A percentile compares a stretch with the other conserved stretches of the same genome.
Conservation (phyloP, 192 early-diverging fungal species). For the Linnemannia schmuckeri region DNA sequence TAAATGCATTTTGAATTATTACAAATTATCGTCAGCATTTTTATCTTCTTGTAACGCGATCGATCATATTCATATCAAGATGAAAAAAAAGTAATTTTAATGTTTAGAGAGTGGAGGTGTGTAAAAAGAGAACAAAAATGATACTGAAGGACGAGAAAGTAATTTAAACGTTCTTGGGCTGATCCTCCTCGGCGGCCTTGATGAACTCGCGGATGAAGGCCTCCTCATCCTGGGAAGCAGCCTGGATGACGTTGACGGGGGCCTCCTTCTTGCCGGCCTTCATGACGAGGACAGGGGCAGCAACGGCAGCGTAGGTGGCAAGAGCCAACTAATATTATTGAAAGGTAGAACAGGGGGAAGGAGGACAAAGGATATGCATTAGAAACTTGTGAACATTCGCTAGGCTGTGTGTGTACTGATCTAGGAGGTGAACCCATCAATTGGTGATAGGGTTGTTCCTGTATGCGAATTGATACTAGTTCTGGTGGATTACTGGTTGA, state of each 20-base stretch:
- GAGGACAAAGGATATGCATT: not conserved
- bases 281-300: conserved; percentile 28
- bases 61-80: not conserved
- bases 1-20: not conserved
- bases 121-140: not conserved
- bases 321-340: conserved; percentile 39
- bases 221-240: conserved; percentile 56
- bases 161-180: conserved; percentile 51
- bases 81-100: not conserved
- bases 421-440: too few species aligned
- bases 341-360: not conserved
- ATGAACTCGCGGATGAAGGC: conserved; percentile 57
- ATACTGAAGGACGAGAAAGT: not conserved
- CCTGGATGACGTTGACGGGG: conserved; percentile 40
- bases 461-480: too few species aligned
- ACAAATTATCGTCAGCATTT: not conserved
- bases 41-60: not conserved
- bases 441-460: too few species aligned
- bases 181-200: conserved; percentile 54
- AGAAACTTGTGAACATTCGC: not conserved
- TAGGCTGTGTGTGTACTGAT: too few species aligned
- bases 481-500: not conserved
- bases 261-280: conserved; percentile 47
- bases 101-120: not conserved
- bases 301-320: conserved; percentile 55